Evolutionary conservation across 208 protist genomes (phyloP), one percentile per base, ranked within the genome.

Genomic region (Leishmania arabica): DNA sequence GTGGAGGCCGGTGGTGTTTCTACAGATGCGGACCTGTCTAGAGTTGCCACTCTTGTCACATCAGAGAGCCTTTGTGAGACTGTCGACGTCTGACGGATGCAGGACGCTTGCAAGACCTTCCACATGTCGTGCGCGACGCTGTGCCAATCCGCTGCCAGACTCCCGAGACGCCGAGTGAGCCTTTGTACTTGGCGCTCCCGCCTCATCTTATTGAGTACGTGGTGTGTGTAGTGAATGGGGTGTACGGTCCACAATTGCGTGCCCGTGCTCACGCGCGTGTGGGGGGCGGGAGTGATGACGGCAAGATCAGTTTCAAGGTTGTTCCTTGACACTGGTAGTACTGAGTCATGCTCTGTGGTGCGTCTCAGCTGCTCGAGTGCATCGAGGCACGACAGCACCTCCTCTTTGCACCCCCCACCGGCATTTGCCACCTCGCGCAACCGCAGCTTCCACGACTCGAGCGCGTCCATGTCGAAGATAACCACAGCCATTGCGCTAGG

Each of bases 211-310:
- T 58, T 74, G 19, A 93, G 69, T 7, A 93, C n/a, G 75, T 93
- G 82, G 34, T 81, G 71, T 27, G 87, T 84, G 77, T 91, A 77
- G 75, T 82, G 81, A 5, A 82, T 80, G 21, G 64, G 73, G 34
- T 81, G 85, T 15, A 87, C 84, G 3, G 90, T 90, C 62, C 77
- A 83, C 49, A 91, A 77, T 77, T 93, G 90, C 47, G 88, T 93
- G 24, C 75, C 45, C 40, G 37, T n/a, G 49, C 51, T 76, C 34
- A 45, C 42, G 68, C 85, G 80, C n/a, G 45, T 34, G 17, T 2
- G 4, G 17, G 19, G 15, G 53, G 31, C 21, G 7, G 49, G 8
- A n/a, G 53, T 19, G 4, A 31, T 17, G 6, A 7, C 47, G 19
- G 72, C 53, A 15, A 42, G 31, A 53, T 53, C 19, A 4, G 2